Base-by-base conservation (phyloP, 495 filamentous ascomycete genomes). In the Hypoxylon fuscum region DNA sequence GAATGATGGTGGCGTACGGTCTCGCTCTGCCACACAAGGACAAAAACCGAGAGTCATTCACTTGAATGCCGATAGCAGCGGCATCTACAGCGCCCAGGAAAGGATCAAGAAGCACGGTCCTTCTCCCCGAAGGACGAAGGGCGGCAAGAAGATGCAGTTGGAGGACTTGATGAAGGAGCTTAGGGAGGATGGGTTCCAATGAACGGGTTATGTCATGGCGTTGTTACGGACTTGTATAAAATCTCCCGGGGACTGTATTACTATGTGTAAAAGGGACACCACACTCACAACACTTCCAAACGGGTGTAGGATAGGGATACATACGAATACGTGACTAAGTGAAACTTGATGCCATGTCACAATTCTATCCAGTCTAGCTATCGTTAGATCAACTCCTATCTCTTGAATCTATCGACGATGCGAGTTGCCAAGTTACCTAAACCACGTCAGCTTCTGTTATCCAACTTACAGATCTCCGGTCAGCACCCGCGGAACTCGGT, bases 41-140 rank as follows among this genome's bases (percentile, higher is more conserved):
- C 58, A 68, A 15, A 72, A 66, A 59, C 61, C 54, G n/a, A 72
- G 57, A 47, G 66, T 73, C 6, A 70, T 81, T 8, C 58, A 77
- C 27, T 35, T 79, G 21, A 62, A 68, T 7, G 71, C 71, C 14
- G 63, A 77, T 43, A 63, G 64, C 1, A 25, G 58, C 18, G 77
- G 76, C 42, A 67, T 79, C 23, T 45, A 68, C 10, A 68, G 69
- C 14, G 70, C 75, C 3, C 46, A 44, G 6, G 77, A 77, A 59
- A 74, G 53, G 43, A 64, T 57, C 27, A 70, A 41, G 17, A 50
- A 21, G 38, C 55, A 47, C 4, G 29, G 54, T 5, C 69, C 64
- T 21, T 1, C 50, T 9, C 73, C 79, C 55, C 83, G 85, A 66
- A 73, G 83, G 48, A 84, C 76, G n/a, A 80, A 83, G 71, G 77